Percentiles rank a stretch among this genome's conserved stretches.
Evolutionary conservation across 108 stramenopile species (phyloP).

Genomic region (Fistulifera pelliculosa): DNA sequence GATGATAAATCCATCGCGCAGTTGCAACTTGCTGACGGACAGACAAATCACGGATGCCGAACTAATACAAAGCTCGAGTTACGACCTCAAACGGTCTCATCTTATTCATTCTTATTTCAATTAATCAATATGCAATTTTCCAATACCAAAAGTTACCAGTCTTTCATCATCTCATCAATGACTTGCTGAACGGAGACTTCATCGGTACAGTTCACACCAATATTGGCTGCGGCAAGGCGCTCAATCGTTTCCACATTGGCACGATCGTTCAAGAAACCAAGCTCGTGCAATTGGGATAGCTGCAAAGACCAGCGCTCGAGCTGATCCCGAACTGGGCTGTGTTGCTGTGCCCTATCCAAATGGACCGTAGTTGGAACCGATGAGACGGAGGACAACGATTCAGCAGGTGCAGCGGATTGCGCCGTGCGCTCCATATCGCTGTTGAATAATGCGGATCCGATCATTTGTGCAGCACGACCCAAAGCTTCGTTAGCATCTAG

Average conservation of each 20-base stretch:
- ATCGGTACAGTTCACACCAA: slow-evolving; percentile 45
- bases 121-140: slow-evolving; percentile 6
- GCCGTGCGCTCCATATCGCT: slow-evolving; percentile 31
- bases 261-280: slow-evolving; percentile 55
- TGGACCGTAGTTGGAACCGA: slow-evolving; percentile 21
- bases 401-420: background rate
- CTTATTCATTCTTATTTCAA: background rate
- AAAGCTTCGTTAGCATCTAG: slow-evolving; percentile 24
- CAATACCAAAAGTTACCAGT: slow-evolving; percentile 20
- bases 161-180: slow-evolving; percentile 39
- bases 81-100: no score
- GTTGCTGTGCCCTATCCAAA: background rate
- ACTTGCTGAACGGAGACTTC: slow-evolving; percentile 46
- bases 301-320: slow-evolving; percentile 54
- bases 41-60: no score
- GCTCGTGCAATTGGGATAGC: slow-evolving; percentile 42
- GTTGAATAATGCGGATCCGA: slow-evolving; percentile 65
- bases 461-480: slow-evolving; percentile 40
- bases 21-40: no score
- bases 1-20: no score
- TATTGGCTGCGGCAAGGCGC: slow-evolving; percentile 50
- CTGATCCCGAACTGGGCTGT: slow-evolving; percentile 13
- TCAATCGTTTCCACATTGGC: slow-evolving; percentile 53
- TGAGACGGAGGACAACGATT: slow-evolving; percentile 13
- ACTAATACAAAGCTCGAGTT: no score